A percentile compares a stretch with the other conserved stretches of the same genome.
Evolutionary conservation across 2,329 filamentous ascomycete species (phyloP).

Genomic region (Penicillium vulpinum): DNA sequence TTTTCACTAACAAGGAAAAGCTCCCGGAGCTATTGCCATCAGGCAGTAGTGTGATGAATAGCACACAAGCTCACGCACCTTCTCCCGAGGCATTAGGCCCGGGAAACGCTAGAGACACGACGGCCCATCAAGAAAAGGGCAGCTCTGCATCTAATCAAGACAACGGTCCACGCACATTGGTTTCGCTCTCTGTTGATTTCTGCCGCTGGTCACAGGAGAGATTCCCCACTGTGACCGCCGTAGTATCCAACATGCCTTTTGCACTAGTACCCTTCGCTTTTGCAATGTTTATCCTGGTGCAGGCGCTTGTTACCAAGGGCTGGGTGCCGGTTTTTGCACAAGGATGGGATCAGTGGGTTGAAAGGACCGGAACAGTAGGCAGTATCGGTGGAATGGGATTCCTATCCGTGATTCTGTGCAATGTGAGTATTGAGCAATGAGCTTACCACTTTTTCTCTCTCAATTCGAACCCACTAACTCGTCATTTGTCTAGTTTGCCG

Average conservation of each 20-base stretch:
- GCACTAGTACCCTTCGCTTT: slow-evolving; percentile 70
- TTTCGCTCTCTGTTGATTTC: slow-evolving; percentile 48
- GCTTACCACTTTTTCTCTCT: neutral
- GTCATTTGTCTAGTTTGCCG: slow-evolving; percentile 60
- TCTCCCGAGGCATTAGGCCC: slow-evolving; percentile 5
- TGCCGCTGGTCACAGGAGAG: slow-evolving; percentile 67
- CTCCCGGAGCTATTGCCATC: slow-evolving; percentile 7
- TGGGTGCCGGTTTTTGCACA: slow-evolving; percentile 73
- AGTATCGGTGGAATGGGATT: slow-evolving; percentile 73
- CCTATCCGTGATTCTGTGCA: slow-evolving; percentile 68
- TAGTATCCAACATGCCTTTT: slow-evolving; percentile 65
- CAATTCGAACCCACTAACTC: slow-evolving; percentile 11
- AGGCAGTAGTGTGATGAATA: neutral
- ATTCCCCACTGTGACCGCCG: slow-evolving; percentile 68
- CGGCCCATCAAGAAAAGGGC: slow-evolving; percentile 35
- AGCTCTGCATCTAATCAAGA: slow-evolving; percentile 1
- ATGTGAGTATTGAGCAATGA: slow-evolving; percentile 54
- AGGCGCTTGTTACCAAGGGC: slow-evolving; percentile 70
- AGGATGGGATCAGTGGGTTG: slow-evolving; percentile 72
- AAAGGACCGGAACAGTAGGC: slow-evolving; percentile 67
- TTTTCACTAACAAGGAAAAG: slow-evolving; percentile 7
- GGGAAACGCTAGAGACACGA: slow-evolving; percentile 3
- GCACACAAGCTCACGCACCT: neutral
- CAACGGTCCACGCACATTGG: slow-evolving; percentile 49
- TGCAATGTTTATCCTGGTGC: slow-evolving; percentile 72